A percentile compares a stretch with the other conserved stretches of the same genome.
phyloP scores from a whole-genome alignment of 306 rosid species.

The Leucaena leucocephala region DNA sequence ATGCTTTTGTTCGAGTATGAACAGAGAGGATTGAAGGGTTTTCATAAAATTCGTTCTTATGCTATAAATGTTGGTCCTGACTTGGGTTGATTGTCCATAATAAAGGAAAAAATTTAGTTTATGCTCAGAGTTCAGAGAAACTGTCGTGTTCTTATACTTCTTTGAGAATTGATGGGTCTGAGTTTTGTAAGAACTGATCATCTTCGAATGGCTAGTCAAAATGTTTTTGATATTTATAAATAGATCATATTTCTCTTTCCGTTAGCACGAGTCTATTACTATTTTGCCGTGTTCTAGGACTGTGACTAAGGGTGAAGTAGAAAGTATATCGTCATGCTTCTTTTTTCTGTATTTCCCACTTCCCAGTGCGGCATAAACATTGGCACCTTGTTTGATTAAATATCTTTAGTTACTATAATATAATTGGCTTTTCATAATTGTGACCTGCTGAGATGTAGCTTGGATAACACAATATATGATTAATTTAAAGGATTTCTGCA shows the following conservation, averaged over 20 bases:
- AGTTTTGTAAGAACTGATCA: not conserved
- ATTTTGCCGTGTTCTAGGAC: not conserved
- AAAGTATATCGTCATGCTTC: too few relatives aligned
- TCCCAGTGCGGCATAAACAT: not conserved
- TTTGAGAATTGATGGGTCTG: not conserved
- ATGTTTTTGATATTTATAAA: not conserved
- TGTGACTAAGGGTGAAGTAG: not conserved
- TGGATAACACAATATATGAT: not conserved
- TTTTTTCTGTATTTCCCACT: not conserved
- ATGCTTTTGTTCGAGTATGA: not conserved
- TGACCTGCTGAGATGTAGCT: not conserved
- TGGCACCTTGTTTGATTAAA: not conserved
- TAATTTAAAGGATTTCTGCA: not conserved
- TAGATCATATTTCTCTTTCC: not conserved
- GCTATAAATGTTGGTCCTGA: not conserved
- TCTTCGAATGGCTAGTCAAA: not conserved
- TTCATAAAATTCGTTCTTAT: not conserved
- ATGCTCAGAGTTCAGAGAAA: not conserved
- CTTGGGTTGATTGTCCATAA: not conserved
- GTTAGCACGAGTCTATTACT: not conserved
- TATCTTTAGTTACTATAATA: not conserved
- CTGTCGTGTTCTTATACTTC: not conserved
- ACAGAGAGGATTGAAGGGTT: not conserved
- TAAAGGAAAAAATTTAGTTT: not conserved
- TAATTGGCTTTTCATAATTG: not conserved